Conservation (phyloP, 148 eudicot species). For the Amaranthus cruentus region DNA sequence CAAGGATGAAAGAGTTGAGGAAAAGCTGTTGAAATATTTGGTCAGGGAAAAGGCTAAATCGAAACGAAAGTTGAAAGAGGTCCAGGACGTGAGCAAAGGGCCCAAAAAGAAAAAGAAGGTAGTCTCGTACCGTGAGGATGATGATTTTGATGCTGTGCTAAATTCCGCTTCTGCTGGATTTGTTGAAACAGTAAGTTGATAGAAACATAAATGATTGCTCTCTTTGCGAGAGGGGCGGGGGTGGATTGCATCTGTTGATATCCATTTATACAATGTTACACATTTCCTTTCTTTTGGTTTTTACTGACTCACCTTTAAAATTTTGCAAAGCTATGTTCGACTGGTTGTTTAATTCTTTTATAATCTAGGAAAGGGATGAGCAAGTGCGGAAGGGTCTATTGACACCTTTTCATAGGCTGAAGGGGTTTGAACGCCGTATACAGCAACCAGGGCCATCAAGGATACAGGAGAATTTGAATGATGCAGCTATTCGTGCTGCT, state of each 20-base stretch:
- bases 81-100: slow-evolving; percentile 36
- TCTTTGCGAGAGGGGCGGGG: background rate
- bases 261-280: background rate
- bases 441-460: slow-evolving; percentile 53
- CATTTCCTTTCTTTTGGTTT: background rate
- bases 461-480: slow-evolving; percentile 27
- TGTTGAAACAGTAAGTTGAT: slow-evolving; percentile 82
- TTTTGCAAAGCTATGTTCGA: background rate
- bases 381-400: slow-evolving; percentile 83
- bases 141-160: slow-evolving; percentile 73
- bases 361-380: slow-evolving; percentile 89
- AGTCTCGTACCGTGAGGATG: slow-evolving; percentile 65
- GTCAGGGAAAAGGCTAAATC: slow-evolving; percentile 59
- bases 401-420: slow-evolving; percentile 93
- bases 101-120: slow-evolving; percentile 52
- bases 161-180: slow-evolving; percentile 94
- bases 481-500: slow-evolving; percentile 45
- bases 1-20: slow-evolving; percentile 32
- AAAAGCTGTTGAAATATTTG: slow-evolving; percentile 50
- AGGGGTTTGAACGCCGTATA: slow-evolving; percentile 89
- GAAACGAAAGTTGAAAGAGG: slow-evolving; percentile 51
- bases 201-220: slow-evolving; percentile 9
- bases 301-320: background rate
- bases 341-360: slow-evolving; percentile 21
- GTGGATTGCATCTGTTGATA: background rate